These are phyloP conservation scores for Drechmeria coniospora DNA, from an alignment of 2,329 filamentous ascomycete genomes.

Conservation along the genomic window DNA sequence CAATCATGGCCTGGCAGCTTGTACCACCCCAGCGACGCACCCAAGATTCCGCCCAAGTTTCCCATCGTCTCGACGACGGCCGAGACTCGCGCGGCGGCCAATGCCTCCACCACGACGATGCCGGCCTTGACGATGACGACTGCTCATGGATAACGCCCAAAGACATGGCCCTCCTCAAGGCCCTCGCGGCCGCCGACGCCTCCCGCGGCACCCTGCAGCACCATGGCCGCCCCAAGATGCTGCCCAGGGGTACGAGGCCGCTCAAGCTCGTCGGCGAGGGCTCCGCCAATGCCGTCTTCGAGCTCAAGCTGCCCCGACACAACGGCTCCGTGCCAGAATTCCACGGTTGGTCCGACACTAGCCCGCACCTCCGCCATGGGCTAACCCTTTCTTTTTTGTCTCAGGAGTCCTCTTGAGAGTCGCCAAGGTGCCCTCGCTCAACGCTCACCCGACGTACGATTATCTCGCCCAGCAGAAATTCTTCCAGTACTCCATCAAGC, in stretches of 20 bases:
- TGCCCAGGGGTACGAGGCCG: constrained; percentile 18
- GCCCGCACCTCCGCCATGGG: neutral
- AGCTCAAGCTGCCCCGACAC: constrained; percentile 28
- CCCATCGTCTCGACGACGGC: constrained; percentile 4
- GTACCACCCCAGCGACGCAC: constrained; percentile 9
- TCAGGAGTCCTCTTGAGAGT: constrained; percentile 23
- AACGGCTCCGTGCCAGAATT: constrained; percentile 15
- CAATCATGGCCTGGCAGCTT: constrained; percentile 12
- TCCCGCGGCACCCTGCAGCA: constrained; percentile 2
- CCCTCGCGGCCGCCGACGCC: constrained; percentile 5
- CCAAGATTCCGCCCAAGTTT: constrained; percentile 9
- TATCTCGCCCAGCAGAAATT: constrained; percentile 22
- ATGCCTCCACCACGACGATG: no score
- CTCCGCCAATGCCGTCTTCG: constrained; percentile 63
- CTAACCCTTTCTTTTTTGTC: no score
- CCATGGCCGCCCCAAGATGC: constrained; percentile 13
- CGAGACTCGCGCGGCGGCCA: constrained; percentile 1
- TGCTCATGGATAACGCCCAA: constrained; percentile 8
- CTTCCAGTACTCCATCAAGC: constrained; percentile 17
- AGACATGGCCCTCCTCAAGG: constrained; percentile 11
- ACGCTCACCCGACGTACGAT: constrained; percentile 17
- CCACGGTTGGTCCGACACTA: constrained; percentile 16
- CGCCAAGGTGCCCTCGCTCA: constrained; percentile 19
- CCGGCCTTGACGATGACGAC: constrained; percentile 6
- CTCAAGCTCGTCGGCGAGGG: constrained; percentile 46